Evolutionary conservation across 345 rosid species (phyloP).

Genomic region (Mallotus nudiflorus): DNA sequence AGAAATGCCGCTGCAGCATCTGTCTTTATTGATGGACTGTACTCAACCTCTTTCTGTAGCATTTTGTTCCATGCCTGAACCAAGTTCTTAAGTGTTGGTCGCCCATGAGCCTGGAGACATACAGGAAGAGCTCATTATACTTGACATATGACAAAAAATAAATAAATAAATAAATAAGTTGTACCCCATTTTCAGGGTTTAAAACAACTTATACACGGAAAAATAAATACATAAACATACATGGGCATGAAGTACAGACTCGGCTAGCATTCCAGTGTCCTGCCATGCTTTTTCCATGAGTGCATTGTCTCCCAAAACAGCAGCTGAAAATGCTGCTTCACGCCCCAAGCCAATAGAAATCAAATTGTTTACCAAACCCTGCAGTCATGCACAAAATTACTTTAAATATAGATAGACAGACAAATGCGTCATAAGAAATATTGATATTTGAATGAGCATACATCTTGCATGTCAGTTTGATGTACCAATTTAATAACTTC

Average conservation of each 20-base stretch:
- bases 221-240: slow-evolving; percentile 38
- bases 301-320: slow-evolving; percentile 91
- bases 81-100: slow-evolving; percentile 83
- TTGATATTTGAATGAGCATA: not conserved
- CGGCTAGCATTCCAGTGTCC: slow-evolving; percentile 99
- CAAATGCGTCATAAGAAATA: not conserved
- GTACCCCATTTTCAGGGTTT: not conserved
- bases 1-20: slow-evolving; percentile 94
- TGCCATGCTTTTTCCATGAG: slow-evolving; percentile 99
- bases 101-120: slow-evolving; percentile 83
- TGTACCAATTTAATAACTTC: not conserved
- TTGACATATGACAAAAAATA: not conserved
- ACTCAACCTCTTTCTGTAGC: slow-evolving; percentile 85
- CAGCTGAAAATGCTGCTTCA: slow-evolving; percentile 96
- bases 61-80: slow-evolving; percentile 88
- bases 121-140: slow-evolving; percentile 21
- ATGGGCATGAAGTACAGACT: slow-evolving; percentile 98
- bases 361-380: slow-evolving; percentile 87
- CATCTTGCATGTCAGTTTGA: not conserved
- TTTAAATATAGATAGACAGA: not conserved
- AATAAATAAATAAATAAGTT: no score
- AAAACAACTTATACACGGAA: not conserved
- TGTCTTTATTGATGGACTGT: slow-evolving; percentile 64
- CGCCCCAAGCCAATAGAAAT: slow-evolving; percentile 88
- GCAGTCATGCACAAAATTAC: slow-evolving; percentile 25